Evolutionary conservation across 2,329 filamentous ascomycete species (phyloP).

Genomic region (Ophiosphaerella herpotricha): DNA sequence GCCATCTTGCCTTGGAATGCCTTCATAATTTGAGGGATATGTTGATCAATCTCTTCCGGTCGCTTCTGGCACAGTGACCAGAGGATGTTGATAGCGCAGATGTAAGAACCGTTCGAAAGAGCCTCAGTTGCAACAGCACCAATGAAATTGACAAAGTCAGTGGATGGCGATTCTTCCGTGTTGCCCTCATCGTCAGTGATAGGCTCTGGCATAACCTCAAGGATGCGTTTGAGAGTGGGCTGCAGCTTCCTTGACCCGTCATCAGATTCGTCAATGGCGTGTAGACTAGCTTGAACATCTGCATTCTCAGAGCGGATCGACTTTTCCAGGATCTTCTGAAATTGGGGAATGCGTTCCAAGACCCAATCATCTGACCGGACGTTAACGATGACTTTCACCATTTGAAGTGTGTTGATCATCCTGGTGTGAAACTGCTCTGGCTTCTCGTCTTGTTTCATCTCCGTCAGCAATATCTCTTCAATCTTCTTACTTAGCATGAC

Average conservation of each 20-base stretch:
- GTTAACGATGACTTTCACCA: slow-evolving; percentile 86
- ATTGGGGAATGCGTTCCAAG: slow-evolving; percentile 70
- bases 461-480: slow-evolving; percentile 80
- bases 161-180: slow-evolving; percentile 75
- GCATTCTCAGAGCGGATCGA: slow-evolving; percentile 84
- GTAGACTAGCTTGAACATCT: slow-evolving; percentile 91
- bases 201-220: slow-evolving; percentile 84
- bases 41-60: slow-evolving; percentile 84
- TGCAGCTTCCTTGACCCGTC: slow-evolving; percentile 64
- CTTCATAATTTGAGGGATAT: slow-evolving; percentile 89
- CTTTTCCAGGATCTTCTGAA: slow-evolving; percentile 91
- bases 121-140: slow-evolving; percentile 87
- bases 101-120: slow-evolving; percentile 77
- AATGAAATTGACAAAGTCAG: slow-evolving; percentile 84
- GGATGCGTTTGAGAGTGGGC: slow-evolving; percentile 77
- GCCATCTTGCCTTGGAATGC: slow-evolving; percentile 89
- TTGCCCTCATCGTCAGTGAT: slow-evolving; percentile 83
- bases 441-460: slow-evolving; percentile 58
- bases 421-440: slow-evolving; percentile 77
- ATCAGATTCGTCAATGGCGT: slow-evolving; percentile 73
- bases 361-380: slow-evolving; percentile 92
- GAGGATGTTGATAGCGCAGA: slow-evolving; percentile 87
- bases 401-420: slow-evolving; percentile 92
- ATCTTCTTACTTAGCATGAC: slow-evolving; percentile 83
- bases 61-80: slow-evolving; percentile 89